Conservation (phyloP, 768 basidiomycete species). For the Lepiota brunneoincarnata region DNA sequence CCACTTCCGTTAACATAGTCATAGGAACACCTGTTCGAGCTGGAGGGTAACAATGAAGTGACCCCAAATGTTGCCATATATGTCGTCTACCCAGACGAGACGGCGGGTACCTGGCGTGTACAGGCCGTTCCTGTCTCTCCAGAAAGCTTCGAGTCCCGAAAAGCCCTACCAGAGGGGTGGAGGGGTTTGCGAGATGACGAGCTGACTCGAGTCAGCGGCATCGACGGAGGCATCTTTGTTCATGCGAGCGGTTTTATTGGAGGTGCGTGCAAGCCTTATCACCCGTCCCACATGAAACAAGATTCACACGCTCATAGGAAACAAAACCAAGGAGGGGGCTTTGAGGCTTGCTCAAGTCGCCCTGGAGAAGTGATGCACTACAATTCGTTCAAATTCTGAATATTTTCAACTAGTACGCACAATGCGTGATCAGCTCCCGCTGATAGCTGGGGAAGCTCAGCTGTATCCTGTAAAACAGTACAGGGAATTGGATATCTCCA, state of each 20-base stretch:
- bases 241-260: constrained; percentile 98
- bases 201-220: constrained; percentile 68
- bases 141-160: constrained; percentile 87
- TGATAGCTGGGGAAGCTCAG: no score
- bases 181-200: constrained; percentile 86
- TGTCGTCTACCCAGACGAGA: constrained; percentile 88
- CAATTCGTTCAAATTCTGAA: no score
- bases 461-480: no score
- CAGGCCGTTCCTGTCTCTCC: constrained; percentile 85
- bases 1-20: not conserved
- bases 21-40: constrained; percentile 83
- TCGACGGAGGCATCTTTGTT: constrained; percentile 85
- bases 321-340: constrained; percentile 88
- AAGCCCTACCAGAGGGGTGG: constrained; percentile 92
- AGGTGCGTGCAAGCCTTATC: constrained; percentile 43
- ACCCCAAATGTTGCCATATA: constrained; percentile 65
- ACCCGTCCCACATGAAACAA: not conserved
- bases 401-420: no score
- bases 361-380: constrained; percentile 35
- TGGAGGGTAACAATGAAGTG: constrained; percentile 57
- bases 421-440: no score
- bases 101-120: constrained; percentile 75
- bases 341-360: constrained; percentile 75
- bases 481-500: no score
- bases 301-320: constrained; percentile 46